phyloP scores from a whole-genome alignment of 2,329 filamentous ascomycete species.

The Tolypocladium capitatum region DNA sequence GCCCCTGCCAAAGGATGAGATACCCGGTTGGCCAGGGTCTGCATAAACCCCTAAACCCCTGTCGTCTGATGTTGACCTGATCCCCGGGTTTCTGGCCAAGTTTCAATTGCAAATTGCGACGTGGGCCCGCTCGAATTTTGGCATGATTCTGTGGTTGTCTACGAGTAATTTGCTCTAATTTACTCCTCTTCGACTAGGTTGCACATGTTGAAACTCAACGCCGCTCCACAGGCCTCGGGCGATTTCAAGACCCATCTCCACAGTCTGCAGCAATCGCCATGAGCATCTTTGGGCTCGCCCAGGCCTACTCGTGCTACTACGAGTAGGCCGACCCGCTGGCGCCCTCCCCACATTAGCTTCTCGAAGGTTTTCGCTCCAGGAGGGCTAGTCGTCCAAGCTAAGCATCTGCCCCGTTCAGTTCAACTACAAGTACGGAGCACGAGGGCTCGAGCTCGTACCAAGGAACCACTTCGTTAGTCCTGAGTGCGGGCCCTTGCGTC shows the following conservation, averaged over 20 bases:
- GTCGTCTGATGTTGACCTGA: conserved; percentile 13
- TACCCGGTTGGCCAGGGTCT: conserved; percentile 14
- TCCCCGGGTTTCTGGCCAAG: conserved; percentile 18
- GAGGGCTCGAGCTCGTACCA: too few relatives aligned
- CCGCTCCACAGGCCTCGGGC: not conserved
- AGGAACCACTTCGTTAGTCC: too few relatives aligned
- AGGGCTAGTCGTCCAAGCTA: too few relatives aligned
- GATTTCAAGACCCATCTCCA: not conserved
- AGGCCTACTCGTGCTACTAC: too few relatives aligned
- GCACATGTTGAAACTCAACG: not conserved
- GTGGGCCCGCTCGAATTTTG: conserved; percentile 8
- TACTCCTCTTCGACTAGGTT: too few relatives aligned
- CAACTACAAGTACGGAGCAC: too few relatives aligned
- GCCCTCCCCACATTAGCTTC: too few relatives aligned
- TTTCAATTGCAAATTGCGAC: conserved; percentile 5
- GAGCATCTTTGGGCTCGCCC: not conserved
- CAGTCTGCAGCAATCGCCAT: not conserved
- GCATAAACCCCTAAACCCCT: conserved; percentile 10
- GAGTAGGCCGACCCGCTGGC: conserved; percentile 3
- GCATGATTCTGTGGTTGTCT: conserved; percentile 13
- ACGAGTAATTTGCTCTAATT: too few relatives aligned
- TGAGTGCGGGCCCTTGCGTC: too few relatives aligned
- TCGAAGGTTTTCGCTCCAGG: too few relatives aligned
- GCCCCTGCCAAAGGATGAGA: conserved; percentile 11
- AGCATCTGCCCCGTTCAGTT: too few relatives aligned